phyloP scores from a whole-genome alignment of 768 basidiomycete species.

The Leccinum arenicola region DNA sequence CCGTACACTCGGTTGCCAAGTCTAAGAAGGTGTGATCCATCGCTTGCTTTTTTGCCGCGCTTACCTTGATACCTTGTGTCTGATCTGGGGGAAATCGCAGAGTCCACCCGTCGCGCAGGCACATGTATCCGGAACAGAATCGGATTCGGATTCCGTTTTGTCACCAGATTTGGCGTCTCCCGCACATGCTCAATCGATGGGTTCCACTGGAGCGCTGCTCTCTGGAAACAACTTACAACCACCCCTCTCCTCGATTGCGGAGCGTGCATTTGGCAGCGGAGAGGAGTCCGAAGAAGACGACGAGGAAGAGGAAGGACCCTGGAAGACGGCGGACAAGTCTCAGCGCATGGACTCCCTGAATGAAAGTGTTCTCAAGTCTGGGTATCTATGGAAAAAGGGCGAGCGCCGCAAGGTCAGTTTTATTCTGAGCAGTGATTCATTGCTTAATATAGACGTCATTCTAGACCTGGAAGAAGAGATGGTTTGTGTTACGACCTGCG shows the following conservation, averaged over 20 bases:
- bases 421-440: background rate
- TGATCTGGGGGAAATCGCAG: slow-evolving; percentile 21
- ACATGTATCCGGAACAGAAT: slow-evolving; percentile 72
- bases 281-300: slow-evolving; percentile 81
- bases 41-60: background rate
- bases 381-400: slow-evolving; percentile 98
- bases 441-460: slow-evolving; percentile 5
- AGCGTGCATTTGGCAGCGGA: slow-evolving; percentile 64
- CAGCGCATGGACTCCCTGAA: slow-evolving; percentile 49
- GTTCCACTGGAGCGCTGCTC: slow-evolving; percentile 29
- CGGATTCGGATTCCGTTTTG: slow-evolving; percentile 78
- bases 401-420: slow-evolving; percentile 86
- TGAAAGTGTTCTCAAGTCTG: slow-evolving; percentile 80
- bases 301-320: slow-evolving; percentile 62
- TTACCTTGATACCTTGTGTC: slow-evolving; percentile 3
- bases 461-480: slow-evolving; percentile 98
- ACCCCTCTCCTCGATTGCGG: slow-evolving; percentile 75
- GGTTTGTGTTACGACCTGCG: slow-evolving; percentile 92
- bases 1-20: slow-evolving; percentile 61
- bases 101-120: slow-evolving; percentile 30
- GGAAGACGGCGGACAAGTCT: slow-evolving; percentile 51
- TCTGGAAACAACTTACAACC: slow-evolving; percentile 39
- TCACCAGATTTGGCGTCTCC: slow-evolving; percentile 50
- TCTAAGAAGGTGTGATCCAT: slow-evolving; percentile 43
- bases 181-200: slow-evolving; percentile 33